phyloP scores from a whole-genome alignment of 2,329 filamentous ascomycete species.

The Ophiostoma tasmaniense region DNA sequence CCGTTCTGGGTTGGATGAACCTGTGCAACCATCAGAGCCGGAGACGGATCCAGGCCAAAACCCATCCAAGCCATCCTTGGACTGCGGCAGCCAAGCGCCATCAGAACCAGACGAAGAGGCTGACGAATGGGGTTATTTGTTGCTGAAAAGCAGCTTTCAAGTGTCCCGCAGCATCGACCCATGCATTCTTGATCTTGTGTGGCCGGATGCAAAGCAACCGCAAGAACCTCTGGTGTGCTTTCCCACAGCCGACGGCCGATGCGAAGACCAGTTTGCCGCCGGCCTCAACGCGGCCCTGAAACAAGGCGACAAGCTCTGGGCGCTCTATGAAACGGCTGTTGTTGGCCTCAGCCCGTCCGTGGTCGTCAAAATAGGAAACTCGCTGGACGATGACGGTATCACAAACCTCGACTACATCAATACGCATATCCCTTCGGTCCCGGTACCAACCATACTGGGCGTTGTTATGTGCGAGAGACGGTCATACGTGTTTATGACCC shows the following conservation, averaged over 20 bases:
- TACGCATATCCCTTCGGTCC: background rate
- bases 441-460: background rate
- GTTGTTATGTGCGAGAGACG: background rate
- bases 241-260: background rate
- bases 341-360: background rate
- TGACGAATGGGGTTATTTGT: background rate
- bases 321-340: background rate
- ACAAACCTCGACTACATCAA: constrained; percentile 9
- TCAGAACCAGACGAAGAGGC: background rate
- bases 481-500: constrained; percentile 2
- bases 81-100: background rate
- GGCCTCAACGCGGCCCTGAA: constrained; percentile 4
- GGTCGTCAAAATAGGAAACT: constrained; percentile 5
- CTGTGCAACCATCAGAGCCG: background rate
- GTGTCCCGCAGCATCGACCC: background rate
- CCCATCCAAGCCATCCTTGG: background rate
- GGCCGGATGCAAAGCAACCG: background rate
- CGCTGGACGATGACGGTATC: constrained; percentile 4
- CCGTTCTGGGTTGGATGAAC: background rate
- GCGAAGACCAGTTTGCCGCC: constrained; percentile 4
- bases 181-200: background rate
- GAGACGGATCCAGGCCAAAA: background rate
- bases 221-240: background rate
- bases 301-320: background rate
- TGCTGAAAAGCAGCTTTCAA: background rate